A percentile compares a stretch with the other conserved stretches of the same genome.
These are phyloP conservation scores for Penicillium flavigenum DNA, from an alignment of 495 filamentous ascomycete species.

Conservation along the genomic window DNA sequence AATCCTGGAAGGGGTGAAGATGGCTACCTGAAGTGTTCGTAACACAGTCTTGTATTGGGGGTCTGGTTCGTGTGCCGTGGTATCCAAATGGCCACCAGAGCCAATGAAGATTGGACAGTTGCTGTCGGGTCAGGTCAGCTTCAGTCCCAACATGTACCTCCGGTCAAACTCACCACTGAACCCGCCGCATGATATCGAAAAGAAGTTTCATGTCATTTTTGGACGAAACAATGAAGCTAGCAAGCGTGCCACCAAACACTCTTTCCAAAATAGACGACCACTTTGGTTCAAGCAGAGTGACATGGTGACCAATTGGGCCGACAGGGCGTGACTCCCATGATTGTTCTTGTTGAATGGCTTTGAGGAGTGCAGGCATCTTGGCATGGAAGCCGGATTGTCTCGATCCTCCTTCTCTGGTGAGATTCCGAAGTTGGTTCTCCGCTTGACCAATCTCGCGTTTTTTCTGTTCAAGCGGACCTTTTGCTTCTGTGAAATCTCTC, in stretches of 20 bases:
- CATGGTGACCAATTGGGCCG: slow-evolving; percentile 76
- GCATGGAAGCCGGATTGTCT: slow-evolving; percentile 56
- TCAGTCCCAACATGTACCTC: not conserved
- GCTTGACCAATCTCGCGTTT: slow-evolving; percentile 42
- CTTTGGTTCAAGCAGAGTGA: slow-evolving; percentile 71
- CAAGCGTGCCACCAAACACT: slow-evolving; percentile 61
- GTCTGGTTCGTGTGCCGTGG: slow-evolving; percentile 70
- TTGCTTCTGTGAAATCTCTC: slow-evolving; percentile 27
- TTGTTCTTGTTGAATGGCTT: slow-evolving; percentile 62
- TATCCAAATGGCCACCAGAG: slow-evolving; percentile 57
- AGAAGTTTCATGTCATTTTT: slow-evolving; percentile 67
- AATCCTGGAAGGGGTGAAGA: slow-evolving; percentile 1
- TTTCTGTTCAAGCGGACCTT: slow-evolving; percentile 29
- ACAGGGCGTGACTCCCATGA: slow-evolving; percentile 71
- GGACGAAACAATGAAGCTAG: slow-evolving; percentile 76
- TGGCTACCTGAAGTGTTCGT: slow-evolving; percentile 63
- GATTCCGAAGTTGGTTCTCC: slow-evolving; percentile 45
- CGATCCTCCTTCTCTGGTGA: slow-evolving; percentile 54
- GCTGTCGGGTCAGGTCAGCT: slow-evolving; percentile 29
- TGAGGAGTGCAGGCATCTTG: slow-evolving; percentile 62
- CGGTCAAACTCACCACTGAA: slow-evolving; percentile 47
- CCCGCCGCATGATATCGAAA: slow-evolving; percentile 57
- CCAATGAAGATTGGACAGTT: slow-evolving; percentile 66
- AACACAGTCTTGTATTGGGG: slow-evolving; percentile 70
- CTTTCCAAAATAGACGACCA: slow-evolving; percentile 86